Conservation (phyloP, 2,329 filamentous ascomycete genomes). For the Apiospora hydei region DNA sequence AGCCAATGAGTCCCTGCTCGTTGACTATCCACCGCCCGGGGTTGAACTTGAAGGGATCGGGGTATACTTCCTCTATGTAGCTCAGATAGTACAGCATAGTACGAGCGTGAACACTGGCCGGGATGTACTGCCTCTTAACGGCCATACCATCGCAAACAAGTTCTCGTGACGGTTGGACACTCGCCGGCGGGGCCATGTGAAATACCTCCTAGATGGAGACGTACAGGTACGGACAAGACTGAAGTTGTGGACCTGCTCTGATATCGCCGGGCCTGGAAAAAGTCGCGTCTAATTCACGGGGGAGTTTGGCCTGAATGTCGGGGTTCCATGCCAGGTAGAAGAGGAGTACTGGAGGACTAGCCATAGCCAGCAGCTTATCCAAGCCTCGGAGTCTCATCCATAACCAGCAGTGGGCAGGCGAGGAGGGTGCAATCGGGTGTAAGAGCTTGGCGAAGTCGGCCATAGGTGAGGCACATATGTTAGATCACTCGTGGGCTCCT, state of each 20-base stretch:
- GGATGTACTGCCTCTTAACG: conserved; percentile 4
- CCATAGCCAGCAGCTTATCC: conserved; percentile 31
- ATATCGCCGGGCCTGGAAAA: neutral
- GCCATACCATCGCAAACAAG: neutral
- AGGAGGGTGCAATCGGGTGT: conserved; percentile 28
- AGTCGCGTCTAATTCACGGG: neutral
- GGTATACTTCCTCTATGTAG: conserved; percentile 23
- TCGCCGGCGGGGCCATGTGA: neutral
- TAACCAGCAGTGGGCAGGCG: conserved; percentile 31
- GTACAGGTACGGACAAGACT: neutral
- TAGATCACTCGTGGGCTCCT: too few species aligned
- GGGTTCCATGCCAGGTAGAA: conserved; percentile 26
- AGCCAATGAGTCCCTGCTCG: neutral
- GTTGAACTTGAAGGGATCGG: neutral
- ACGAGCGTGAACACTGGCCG: neutral
- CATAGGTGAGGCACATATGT: too few species aligned
- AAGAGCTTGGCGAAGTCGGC: conserved; percentile 32
- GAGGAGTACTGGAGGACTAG: conserved; percentile 28
- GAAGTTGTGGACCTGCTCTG: neutral
- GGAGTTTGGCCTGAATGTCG: conserved; percentile 25
- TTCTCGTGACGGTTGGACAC: neutral
- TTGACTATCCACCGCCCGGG: conserved; percentile 3
- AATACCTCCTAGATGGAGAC: conserved; percentile 1
- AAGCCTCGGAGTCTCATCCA: conserved; percentile 38
- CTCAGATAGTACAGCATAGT: conserved; percentile 26